These are phyloP conservation scores for Lasiosphaeriaceae sp. DNA, from an alignment of 495 filamentous ascomycete genomes.

Conservation along the genomic window DNA sequence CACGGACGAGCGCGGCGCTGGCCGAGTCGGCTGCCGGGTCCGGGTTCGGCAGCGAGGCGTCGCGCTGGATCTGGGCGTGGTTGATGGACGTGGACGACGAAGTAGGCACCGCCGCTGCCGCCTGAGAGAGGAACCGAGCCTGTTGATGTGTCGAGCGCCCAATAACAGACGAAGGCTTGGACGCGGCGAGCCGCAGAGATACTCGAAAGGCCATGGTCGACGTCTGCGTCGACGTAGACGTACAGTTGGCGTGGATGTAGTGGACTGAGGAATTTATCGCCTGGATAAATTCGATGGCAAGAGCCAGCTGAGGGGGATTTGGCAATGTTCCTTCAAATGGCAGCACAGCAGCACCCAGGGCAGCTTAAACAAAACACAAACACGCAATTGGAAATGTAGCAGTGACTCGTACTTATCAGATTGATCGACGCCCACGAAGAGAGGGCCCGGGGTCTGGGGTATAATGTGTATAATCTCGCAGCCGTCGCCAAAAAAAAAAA, in stretches of 20 bases:
- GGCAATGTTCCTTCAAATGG: too few relatives aligned
- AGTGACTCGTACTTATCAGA: too few relatives aligned
- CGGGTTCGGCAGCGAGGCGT: conserved; percentile 62
- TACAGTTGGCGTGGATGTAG: neutral
- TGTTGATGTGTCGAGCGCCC: conserved; percentile 11
- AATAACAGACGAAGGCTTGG: conserved; percentile 5
- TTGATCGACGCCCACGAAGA: too few relatives aligned
- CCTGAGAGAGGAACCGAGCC: conserved; percentile 26
- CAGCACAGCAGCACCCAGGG: too few relatives aligned
- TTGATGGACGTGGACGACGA: conserved; percentile 17
- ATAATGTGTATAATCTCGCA: too few relatives aligned
- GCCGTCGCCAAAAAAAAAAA: too few relatives aligned
- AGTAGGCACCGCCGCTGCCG: conserved; percentile 22
- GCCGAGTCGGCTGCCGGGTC: conserved; percentile 77
- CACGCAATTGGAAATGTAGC: too few relatives aligned
- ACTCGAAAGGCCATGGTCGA: conserved; percentile 26
- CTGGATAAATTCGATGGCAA: neutral
- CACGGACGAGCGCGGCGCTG: conserved; percentile 66
- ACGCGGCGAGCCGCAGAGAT: conserved; percentile 27
- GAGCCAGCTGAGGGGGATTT: neutral
- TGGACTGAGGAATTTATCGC: too few relatives aligned
- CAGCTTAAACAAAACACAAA: too few relatives aligned
- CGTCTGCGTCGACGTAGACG: too few relatives aligned
- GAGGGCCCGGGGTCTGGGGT: too few relatives aligned
- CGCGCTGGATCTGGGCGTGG: conserved; percentile 46